Base-by-base conservation (phyloP, 192 early-diverging fungal genomes). In the Backusella tuberculispora region DNA sequence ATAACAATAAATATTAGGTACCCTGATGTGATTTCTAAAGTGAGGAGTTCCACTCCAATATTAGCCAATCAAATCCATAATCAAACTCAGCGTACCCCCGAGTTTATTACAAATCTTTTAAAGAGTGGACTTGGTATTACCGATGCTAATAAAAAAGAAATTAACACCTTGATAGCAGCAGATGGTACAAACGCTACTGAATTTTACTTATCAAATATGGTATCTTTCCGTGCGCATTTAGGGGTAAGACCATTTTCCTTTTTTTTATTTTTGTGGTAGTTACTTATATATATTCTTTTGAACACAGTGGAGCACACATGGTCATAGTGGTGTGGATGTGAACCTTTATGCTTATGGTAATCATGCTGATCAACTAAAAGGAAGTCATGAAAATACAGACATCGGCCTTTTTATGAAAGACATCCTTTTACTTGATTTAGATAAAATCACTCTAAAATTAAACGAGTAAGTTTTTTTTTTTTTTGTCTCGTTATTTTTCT, bases 251-350 rank as follows among this genome's bases (percentile, higher is more conserved):
- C 8, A 5, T 60, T 3, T 24, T 60, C 21, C 21, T 56, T 60
- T 60, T 8, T 24, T 5, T 56, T 65, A 41, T 41, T 42, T 76
- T 68, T 71, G 17, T 73, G 47, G 24, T 56, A 43, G 64, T 74
- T 71, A 56, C 53, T 44, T 77, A 74, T 40, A 41, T 71, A 38
- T 48, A 56, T 40, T 63, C 43, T 71, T 68, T 43, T 68, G 12
- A 17, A 44, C 79, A 53, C 65, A 85, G 64, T 94, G 92, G 93
- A 83, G 95, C 10, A 98, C 98, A 0, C 93, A 93, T 80, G 96
- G 96, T 6, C 98, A 99, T 76, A 93, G 93, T 63, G 96, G 90
- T 2, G 95, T 97, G 15, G 98, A 99, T 80, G 98, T 99, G 12
- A 98, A 96, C 76, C 79, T 97, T 41, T 97, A 96, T 79, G 94